Base-by-base conservation (phyloP, 164 flowering plant genomes). In the Amborella trichopoda region DNA sequence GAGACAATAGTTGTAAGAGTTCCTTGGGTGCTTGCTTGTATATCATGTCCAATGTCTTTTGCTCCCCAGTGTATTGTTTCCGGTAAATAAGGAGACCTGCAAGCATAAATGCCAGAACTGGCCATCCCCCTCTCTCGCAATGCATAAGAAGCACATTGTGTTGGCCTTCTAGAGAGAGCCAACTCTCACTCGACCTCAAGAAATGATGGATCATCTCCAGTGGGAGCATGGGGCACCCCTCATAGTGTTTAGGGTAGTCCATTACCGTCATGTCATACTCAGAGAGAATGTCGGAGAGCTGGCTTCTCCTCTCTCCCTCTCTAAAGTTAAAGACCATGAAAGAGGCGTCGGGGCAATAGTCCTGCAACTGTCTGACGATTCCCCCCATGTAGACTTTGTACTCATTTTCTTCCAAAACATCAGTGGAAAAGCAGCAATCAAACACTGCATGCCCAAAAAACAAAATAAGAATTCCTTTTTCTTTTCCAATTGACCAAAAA, bases 51-150 rank as follows among this genome's bases (percentile, higher is more conserved):
- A 91, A 61, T 3, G 95, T 91, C 66, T 71, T 87, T 61, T 67
- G 87, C 73, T 91, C 98, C 40, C 85, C 98, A 44, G 63, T 66
- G 46, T 81, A 87, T 24, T 68, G 87, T 55, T 80, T 87, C 62
- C 85, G 67, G 56, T 81, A 91, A 43, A 87, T 68, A 66, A 87
- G 57, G 30, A 91, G 75, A n/a, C 80, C 93, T 47, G 98, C 77
- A 34, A 91, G 74, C 85, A 91, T 80, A 70, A 86, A 91, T 33
- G 93, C 96, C 65, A 91, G 64, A 57, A 80, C 88, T 3, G 88
- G 82, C 98, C 96, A 87, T 28, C 88, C 96, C 44, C 98, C 98
- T 13, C 69, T 68, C 52, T 87, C 96, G 59, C 96, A 91, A 63
- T 91, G 96, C 98, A 91, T 78, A 36, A 91, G 48, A 40, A 91